A percentile compares a stretch with the other conserved stretches of the same genome.
phyloP scores from a whole-genome alignment of 1,139 yeast genomes.

The Candida frijolesensis region DNA sequence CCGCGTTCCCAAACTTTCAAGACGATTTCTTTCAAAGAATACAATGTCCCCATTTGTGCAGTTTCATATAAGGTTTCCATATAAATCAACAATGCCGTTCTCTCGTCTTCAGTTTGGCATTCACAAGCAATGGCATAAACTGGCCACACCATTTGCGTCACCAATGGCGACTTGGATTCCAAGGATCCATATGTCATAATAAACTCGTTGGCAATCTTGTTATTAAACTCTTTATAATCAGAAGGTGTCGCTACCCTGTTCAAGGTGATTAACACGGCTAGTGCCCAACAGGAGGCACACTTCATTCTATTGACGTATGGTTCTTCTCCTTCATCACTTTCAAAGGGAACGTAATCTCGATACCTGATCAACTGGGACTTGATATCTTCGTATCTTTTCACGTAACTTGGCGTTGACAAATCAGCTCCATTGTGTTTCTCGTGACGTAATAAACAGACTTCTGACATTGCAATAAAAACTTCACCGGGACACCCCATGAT shows the following conservation, averaged over 20 bases:
- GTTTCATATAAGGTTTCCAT: slow-evolving; percentile 45
- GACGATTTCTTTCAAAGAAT: slow-evolving; percentile 40
- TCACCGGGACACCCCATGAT: slow-evolving; percentile 64
- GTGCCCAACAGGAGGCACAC: slow-evolving; percentile 58
- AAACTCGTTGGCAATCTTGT: slow-evolving; percentile 43
- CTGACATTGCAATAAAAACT: slow-evolving; percentile 45
- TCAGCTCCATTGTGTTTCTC: slow-evolving; percentile 20
- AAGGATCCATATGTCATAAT: slow-evolving; percentile 45
- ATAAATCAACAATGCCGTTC: slow-evolving; percentile 26
- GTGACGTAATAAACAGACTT: slow-evolving; percentile 43
- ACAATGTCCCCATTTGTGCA: slow-evolving; percentile 54
- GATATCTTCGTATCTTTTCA: slow-evolving; percentile 24
- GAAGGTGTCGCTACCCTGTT: slow-evolving; percentile 31
- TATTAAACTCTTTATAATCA: slow-evolving; percentile 21
- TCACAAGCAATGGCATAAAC: slow-evolving; percentile 50
- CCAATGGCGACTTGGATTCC: slow-evolving; percentile 45
- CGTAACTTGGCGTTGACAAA: neutral
- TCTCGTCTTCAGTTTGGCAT: slow-evolving; percentile 33
- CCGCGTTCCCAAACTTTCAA: slow-evolving; percentile 45
- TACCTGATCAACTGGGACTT: slow-evolving; percentile 37
- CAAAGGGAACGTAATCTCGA: slow-evolving; percentile 45
- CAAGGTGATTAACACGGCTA: slow-evolving; percentile 45
- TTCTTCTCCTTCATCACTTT: slow-evolving; percentile 17
- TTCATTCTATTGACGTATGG: slow-evolving; percentile 39
- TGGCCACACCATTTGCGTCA: slow-evolving; percentile 66